Evolutionary conservation across 176 grass and related monocot species (phyloP).

Genomic region (Eleusine indica): DNA sequence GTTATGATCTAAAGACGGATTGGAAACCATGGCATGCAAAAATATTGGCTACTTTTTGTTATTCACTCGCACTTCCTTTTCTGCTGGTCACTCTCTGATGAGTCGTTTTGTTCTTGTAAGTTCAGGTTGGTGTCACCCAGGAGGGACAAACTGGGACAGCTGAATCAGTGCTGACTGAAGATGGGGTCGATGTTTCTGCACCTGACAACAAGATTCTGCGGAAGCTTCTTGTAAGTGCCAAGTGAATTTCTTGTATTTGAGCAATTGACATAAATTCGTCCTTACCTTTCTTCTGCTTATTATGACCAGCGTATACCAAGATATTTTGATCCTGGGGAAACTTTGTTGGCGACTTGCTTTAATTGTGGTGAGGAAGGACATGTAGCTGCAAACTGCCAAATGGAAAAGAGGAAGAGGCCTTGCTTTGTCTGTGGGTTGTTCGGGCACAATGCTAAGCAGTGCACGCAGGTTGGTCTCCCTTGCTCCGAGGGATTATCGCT

Average conservation of each 20-base stretch:
- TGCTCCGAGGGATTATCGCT: conserved; percentile 49
- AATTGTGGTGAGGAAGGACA: conserved; percentile 95
- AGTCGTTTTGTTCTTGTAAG: conserved; percentile 35
- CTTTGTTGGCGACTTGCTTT: conserved; percentile 69
- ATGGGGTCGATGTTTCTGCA: conserved; percentile 38
- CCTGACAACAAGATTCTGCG: conserved; percentile 68
- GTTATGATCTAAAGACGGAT: not conserved
- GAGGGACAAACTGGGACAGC: conserved; percentile 41
- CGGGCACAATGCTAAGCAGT: conserved; percentile 78
- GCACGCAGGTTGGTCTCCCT: conserved; percentile 74
- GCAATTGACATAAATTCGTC: conserved; percentile 4
- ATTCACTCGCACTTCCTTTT: not conserved
- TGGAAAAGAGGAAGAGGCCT: conserved; percentile 74
- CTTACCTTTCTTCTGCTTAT: conserved; percentile 12
- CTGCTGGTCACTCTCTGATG: not conserved
- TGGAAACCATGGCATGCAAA: not conserved
- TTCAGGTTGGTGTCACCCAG: conserved; percentile 42
- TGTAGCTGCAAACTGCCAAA: conserved; percentile 74
- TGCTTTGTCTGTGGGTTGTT: conserved; percentile 95
- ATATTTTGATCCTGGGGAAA: conserved; percentile 86
- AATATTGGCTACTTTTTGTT: not conserved
- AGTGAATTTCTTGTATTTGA: conserved; percentile 24
- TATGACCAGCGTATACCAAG: conserved; percentile 77
- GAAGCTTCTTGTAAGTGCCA: conserved; percentile 94
- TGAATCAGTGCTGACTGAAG: conserved; percentile 47